These are phyloP conservation scores for Yamadazyma ubonensis DNA, from an alignment of 805 yeast genomes.

Conservation along the genomic window DNA sequence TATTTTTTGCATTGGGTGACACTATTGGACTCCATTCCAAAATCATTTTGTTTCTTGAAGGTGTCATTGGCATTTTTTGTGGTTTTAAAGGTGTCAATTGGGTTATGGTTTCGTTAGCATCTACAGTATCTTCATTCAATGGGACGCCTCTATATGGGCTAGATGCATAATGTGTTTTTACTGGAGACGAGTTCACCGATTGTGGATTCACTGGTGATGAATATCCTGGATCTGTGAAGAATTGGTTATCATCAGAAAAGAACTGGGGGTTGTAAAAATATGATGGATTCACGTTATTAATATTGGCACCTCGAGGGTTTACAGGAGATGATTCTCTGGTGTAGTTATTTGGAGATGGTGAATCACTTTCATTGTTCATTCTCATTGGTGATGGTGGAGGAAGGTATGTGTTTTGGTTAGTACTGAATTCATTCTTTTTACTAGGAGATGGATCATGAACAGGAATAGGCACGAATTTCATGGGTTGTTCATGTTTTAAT, in stretches of 20 bases:
- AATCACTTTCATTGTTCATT: conserved; percentile 28
- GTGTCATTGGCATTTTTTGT: conserved; percentile 31
- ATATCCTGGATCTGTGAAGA: conserved; percentile 14
- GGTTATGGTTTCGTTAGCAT: conserved; percentile 40
- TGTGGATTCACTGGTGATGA: conserved; percentile 25
- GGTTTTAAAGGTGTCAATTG: conserved; percentile 41
- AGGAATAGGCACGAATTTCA: conserved; percentile 42
- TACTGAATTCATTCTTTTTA: conserved; percentile 9
- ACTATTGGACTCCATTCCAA: conserved; percentile 48
- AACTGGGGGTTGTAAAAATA: conserved; percentile 40
- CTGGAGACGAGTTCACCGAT: conserved; percentile 33
- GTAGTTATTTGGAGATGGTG: conserved; percentile 33
- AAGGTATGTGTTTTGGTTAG: conserved; percentile 18
- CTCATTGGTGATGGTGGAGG: conserved; percentile 40
- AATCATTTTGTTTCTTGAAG: conserved; percentile 29
- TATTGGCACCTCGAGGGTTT: conserved; percentile 22
- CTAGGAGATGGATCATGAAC: conserved; percentile 33
- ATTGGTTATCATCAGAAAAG: conserved; percentile 30
- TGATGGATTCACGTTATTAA: conserved; percentile 17
- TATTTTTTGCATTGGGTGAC: conserved; percentile 32
- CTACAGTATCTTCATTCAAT: conserved; percentile 30
- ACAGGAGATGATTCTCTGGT: conserved; percentile 32
- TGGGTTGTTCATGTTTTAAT: background rate
- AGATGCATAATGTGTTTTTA: conserved; percentile 18
- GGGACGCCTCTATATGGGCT: conserved; percentile 20